Evolutionary conservation across 2,329 filamentous ascomycete species (phyloP).

Genomic region (Pseudocercospora musae): DNA sequence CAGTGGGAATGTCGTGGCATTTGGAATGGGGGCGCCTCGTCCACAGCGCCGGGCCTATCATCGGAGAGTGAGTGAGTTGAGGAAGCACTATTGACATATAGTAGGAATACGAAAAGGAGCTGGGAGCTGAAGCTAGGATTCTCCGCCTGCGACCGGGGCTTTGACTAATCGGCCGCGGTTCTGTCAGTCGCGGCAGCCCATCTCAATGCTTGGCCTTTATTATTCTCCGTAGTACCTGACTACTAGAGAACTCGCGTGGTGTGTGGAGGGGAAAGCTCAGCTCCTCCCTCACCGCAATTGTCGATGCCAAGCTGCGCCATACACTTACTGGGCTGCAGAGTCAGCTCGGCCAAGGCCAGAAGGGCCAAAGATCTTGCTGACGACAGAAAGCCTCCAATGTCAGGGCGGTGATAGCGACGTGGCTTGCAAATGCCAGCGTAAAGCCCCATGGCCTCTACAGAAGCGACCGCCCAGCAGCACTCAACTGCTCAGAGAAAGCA

Average conservation of each 20-base stretch:
- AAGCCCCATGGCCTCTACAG: neutral
- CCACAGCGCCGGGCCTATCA: neutral
- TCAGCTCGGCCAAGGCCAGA: neutral
- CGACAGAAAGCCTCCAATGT: neutral
- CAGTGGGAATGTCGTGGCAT: neutral
- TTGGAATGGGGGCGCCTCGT: neutral
- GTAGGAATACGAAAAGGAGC: neutral
- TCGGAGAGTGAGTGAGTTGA: neutral
- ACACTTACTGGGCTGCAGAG: neutral
- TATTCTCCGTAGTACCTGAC: slow-evolving; percentile 1
- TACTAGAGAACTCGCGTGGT: neutral
- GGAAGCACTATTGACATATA: neutral
- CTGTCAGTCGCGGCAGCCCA: neutral
- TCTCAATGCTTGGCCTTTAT: neutral
- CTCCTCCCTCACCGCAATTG: neutral
- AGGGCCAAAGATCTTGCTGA: neutral
- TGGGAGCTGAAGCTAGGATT: neutral
- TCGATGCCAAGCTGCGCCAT: neutral
- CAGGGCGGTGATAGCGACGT: neutral
- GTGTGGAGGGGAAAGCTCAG: neutral
- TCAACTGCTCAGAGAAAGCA: neutral
- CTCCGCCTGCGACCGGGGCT: neutral
- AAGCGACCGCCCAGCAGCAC: neutral
- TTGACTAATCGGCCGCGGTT: too few species aligned
- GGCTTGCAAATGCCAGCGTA: neutral